phyloP scores from a whole-genome alignment of 805 yeast genomes.

The Blastobotrys chiropterorum region DNA sequence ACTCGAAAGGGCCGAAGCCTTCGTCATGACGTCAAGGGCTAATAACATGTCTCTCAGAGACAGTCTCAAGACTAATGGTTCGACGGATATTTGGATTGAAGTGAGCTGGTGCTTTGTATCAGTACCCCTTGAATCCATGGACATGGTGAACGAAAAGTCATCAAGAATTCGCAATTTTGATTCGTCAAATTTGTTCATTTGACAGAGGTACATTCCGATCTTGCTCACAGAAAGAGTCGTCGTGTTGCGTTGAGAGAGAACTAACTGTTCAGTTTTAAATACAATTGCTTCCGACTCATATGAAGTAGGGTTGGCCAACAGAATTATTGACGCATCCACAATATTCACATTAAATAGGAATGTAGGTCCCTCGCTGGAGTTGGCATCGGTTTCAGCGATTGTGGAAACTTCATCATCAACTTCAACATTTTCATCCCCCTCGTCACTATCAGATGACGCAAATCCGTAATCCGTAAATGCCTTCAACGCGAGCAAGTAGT shows the following conservation, averaged over 20 bases:
- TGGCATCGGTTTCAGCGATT: conserved; percentile 7
- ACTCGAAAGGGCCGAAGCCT: conserved; percentile 45
- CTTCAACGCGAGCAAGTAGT: conserved; percentile 73
- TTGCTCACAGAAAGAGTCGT: conserved; percentile 63
- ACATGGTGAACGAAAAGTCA: conserved; percentile 75
- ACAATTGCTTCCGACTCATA: conserved; percentile 80
- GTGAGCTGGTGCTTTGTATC: conserved; percentile 53
- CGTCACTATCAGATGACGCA: conserved; percentile 15
- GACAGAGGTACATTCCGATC: conserved; percentile 79
- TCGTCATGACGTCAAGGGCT: conserved; percentile 66
- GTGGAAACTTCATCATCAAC: conserved; percentile 7
- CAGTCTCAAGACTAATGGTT: conserved; percentile 72
- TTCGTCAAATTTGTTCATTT: conserved; percentile 62
- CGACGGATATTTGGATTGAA: conserved; percentile 61
- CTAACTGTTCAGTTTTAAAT: conserved; percentile 74
- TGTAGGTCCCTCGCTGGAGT: conserved; percentile 5
- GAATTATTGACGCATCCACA: conserved; percentile 66
- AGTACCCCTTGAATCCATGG: conserved; percentile 67
- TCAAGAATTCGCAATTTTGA: conserved; percentile 70
- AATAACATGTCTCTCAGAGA: conserved; percentile 82
- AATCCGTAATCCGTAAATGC: conserved; percentile 51
- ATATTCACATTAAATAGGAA: conserved; percentile 48
- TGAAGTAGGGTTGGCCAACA: conserved; percentile 72
- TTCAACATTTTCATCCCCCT: conserved; percentile 10
- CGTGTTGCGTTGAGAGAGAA: conserved; percentile 62